A percentile compares a stretch with the other conserved stretches of the same genome.
Evolutionary conservation across 2,329 filamentous ascomycete genomes (phyloP).

Genomic region (Xylaria sp.): DNA sequence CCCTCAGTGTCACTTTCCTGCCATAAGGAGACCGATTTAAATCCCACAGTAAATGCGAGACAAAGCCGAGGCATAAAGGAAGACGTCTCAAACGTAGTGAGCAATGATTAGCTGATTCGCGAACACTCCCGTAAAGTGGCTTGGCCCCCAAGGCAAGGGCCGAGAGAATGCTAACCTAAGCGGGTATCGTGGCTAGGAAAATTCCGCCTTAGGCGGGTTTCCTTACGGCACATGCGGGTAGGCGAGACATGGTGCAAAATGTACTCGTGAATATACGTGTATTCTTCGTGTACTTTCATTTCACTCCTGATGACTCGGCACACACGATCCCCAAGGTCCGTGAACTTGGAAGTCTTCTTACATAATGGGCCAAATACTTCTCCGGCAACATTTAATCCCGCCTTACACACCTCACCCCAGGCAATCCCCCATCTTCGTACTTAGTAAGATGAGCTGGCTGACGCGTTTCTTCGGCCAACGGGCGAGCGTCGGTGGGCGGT

Average conservation of each 20-base stretch:
- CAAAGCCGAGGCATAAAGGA: too few relatives aligned
- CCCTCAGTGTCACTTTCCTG: too few relatives aligned
- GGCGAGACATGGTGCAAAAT: not conserved
- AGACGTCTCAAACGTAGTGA: too few relatives aligned
- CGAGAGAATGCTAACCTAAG: too few relatives aligned
- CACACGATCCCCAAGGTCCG: not conserved
- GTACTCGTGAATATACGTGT: not conserved
- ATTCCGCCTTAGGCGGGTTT: not conserved
- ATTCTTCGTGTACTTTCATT: not conserved
- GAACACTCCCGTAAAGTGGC: not conserved
- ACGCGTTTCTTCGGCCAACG: conserved; percentile 1
- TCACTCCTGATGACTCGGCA: not conserved
- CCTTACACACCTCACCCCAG: not conserved
- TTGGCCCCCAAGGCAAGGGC: not conserved
- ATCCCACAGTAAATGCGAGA: too few relatives aligned
- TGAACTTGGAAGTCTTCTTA: not conserved
- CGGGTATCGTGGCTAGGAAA: too few relatives aligned
- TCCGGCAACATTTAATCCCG: not conserved
- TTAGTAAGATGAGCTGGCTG: not conserved
- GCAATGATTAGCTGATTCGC: too few relatives aligned
- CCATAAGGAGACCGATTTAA: too few relatives aligned
- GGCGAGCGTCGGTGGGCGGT: not conserved
- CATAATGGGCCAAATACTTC: not conserved
- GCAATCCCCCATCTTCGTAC: not conserved
- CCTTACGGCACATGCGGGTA: not conserved